These are phyloP conservation scores for Gracilaria vermiculophylla DNA, from an alignment of 23 red algal species.

Conservation along the genomic window DNA sequence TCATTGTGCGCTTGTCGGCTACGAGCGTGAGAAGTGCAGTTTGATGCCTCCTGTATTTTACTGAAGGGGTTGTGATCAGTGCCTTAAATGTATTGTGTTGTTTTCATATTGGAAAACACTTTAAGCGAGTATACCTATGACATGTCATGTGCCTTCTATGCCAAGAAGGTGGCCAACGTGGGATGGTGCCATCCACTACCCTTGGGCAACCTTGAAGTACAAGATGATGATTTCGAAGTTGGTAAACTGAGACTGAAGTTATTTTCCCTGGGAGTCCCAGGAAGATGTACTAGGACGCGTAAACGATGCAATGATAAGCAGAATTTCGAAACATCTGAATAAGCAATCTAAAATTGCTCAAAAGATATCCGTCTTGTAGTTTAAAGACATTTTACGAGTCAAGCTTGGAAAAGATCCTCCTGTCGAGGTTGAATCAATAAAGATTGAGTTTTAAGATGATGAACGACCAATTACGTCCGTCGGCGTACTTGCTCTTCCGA, in stretches of 20 bases:
- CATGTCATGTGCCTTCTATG: no score
- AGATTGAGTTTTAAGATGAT: neutral
- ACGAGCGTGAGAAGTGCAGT: no score
- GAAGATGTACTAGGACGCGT: neutral
- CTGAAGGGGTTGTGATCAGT: no score
- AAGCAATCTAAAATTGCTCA: neutral
- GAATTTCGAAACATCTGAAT: neutral
- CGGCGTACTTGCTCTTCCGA: slow-evolving; percentile 13
- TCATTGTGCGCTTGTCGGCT: no score
- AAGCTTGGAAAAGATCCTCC: neutral
- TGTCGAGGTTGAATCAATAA: neutral
- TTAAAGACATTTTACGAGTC: slow-evolving; percentile 21
- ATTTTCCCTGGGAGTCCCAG: neutral
- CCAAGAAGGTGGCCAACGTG: no score
- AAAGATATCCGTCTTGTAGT: neutral
- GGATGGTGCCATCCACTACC: no score
- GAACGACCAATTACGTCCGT: neutral
- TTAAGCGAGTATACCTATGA: no score
- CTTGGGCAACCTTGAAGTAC: neutral
- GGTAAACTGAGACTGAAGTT: neutral
- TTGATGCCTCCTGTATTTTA: no score
- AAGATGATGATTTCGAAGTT: neutral
- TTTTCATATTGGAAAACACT: no score
- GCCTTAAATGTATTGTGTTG: no score
- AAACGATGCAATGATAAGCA: neutral